Evolutionary conservation across 768 basidiomycete species (phyloP).

Genomic region (Vararia minispora): DNA sequence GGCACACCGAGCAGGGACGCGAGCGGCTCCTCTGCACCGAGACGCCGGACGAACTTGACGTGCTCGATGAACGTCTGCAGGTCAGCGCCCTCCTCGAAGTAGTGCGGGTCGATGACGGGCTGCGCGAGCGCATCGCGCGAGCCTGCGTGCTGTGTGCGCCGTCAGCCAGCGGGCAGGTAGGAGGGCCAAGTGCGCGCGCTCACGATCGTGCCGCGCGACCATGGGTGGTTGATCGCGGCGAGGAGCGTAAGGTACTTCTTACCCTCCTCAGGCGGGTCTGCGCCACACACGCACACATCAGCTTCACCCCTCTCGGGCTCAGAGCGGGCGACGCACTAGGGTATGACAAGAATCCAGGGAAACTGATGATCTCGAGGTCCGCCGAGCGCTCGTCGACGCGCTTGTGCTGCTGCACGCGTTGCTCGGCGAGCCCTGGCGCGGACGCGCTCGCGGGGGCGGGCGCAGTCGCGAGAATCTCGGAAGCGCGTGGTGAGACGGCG

Average conservation of each 20-base stretch:
- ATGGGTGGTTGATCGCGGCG: constrained; percentile 29
- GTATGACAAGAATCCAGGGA: constrained; percentile 17
- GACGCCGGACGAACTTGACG: constrained; percentile 19
- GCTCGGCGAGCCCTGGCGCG: constrained; percentile 26
- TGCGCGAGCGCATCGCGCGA: constrained; percentile 20
- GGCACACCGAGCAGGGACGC: constrained; percentile 17
- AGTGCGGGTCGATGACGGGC: constrained; percentile 22
- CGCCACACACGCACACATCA: not conserved
- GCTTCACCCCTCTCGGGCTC: not conserved
- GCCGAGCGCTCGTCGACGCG: constrained; percentile 18
- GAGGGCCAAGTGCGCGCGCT: constrained; percentile 9
- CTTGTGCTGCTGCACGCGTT: constrained; percentile 28
- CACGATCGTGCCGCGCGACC: constrained; percentile 40
- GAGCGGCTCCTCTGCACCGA: constrained; percentile 17
- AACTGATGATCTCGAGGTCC: constrained; percentile 23
- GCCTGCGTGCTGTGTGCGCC: constrained; percentile 18
- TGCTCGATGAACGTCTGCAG: constrained; percentile 19
- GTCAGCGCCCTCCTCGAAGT: constrained; percentile 23
- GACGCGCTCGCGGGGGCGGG: constrained; percentile 16
- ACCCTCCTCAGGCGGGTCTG: constrained; percentile 25
- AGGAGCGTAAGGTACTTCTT: constrained; percentile 32
- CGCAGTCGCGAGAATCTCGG: constrained; percentile 15
- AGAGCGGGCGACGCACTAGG: constrained; percentile 15
- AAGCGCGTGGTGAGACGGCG: constrained; percentile 15
- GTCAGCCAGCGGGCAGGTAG: not conserved